Evolutionary conservation across 768 basidiomycete species (phyloP).

Genomic region (Pisolithus sp.): DNA sequence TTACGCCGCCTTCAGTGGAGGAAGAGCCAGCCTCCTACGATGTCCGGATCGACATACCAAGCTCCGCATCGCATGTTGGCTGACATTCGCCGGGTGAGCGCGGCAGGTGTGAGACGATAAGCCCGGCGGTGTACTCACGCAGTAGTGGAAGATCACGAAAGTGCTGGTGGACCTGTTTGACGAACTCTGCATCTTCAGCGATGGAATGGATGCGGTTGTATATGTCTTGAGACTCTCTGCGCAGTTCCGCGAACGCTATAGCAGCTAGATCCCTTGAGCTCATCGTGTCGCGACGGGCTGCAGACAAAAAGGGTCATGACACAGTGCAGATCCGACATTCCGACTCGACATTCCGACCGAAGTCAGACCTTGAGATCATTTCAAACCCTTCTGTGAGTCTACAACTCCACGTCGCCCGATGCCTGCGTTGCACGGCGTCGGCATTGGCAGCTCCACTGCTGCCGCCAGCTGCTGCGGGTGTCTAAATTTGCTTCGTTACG

Average conservation of each 20-base stretch:
- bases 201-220: slow-evolving; percentile 90
- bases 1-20: neutral
- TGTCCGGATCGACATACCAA: slow-evolving; percentile 80
- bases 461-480: neutral
- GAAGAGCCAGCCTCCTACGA: slow-evolving; percentile 33
- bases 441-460: neutral
- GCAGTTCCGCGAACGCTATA: slow-evolving; percentile 42
- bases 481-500: neutral
- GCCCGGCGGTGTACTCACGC: slow-evolving; percentile 34
- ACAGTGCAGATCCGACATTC: too few relatives aligned
- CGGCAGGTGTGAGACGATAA: neutral
- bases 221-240: slow-evolving; percentile 67
- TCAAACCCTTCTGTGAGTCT: too few relatives aligned
- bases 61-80: slow-evolving; percentile 92
- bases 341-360: too few relatives aligned
- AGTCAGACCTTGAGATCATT: too few relatives aligned
- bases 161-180: slow-evolving; percentile 43
- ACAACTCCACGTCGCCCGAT: too few relatives aligned
- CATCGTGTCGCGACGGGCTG: neutral
- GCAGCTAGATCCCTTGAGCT: slow-evolving; percentile 6
- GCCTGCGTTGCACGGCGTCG: slow-evolving; percentile 1
- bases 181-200: slow-evolving; percentile 66
- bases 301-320: too few relatives aligned
- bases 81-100: slow-evolving; percentile 20
- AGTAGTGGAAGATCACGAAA: slow-evolving; percentile 51